A percentile compares a stretch with the other conserved stretches of the same genome.
These are phyloP conservation scores for Penicillium egyptiacum DNA, from an alignment of 495 filamentous ascomycete species.

Conservation along the genomic window DNA sequence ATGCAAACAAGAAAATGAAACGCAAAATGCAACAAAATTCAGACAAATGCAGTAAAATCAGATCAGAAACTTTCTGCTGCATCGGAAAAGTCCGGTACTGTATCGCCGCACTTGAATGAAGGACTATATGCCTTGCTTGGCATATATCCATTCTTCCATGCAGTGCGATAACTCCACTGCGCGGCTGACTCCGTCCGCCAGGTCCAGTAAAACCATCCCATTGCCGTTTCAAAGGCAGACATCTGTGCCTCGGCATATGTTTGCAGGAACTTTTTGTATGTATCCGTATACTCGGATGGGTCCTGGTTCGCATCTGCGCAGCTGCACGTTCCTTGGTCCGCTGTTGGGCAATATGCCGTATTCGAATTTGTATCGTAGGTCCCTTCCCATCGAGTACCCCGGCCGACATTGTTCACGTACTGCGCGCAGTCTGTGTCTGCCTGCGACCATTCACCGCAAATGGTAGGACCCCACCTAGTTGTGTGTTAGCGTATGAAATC, in stretches of 20 bases:
- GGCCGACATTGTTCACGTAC: constrained; percentile 86
- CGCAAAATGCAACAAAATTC: not conserved
- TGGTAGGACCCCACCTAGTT: constrained; percentile 81
- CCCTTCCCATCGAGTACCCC: constrained; percentile 89
- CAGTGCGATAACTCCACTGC: constrained; percentile 94
- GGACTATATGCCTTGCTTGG: constrained; percentile 75
- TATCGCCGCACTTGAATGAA: constrained; percentile 69
- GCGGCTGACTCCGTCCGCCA: constrained; percentile 75
- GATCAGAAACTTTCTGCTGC: constrained; percentile 69
- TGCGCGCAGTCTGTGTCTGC: constrained; percentile 93
- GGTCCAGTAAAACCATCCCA: constrained; percentile 99
- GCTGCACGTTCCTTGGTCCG: constrained; percentile 57
- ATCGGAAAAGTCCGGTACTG: constrained; percentile 67
- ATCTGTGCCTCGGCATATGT: constrained; percentile 97
- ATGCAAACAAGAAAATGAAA: constrained; percentile 5
- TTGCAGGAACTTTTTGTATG: constrained; percentile 82
- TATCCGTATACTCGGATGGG: constrained; percentile 60
- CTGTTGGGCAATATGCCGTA: constrained; percentile 68
- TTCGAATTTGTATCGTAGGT: constrained; percentile 63
- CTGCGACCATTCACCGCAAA: constrained; percentile 97
- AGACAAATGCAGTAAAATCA: constrained; percentile 3
- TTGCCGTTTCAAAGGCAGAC: constrained; percentile 81
- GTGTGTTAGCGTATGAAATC: constrained; percentile 5
- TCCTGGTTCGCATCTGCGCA: constrained; percentile 77
- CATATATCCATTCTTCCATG: constrained; percentile 78